Evolutionary conservation across 2,329 filamentous ascomycete species (phyloP), one percentile per base, ranked within the genome.

Genomic region (Fusarium subglutinans): DNA sequence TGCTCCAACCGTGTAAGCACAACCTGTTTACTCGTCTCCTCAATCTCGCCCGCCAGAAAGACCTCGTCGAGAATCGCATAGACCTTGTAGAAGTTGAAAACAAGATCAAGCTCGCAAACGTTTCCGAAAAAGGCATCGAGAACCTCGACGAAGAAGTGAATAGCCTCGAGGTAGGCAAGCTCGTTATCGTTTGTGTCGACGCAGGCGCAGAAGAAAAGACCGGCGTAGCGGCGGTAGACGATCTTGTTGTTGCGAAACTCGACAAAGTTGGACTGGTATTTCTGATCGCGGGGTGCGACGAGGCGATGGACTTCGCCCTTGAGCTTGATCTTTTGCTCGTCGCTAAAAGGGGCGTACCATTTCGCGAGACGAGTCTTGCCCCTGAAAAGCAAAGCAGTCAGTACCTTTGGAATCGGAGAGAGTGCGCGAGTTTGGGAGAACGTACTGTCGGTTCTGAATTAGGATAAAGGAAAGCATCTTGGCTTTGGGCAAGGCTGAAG

Each of bases 191-290:
- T 98, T 58, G 96, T 97, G 85, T 99, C 96, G 81, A 99, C 96
- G 84, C 96, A 98, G 61, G 95, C 97, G 87, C 96, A 99, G 87
- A 99, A 99, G 90, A 99, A 99, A 67, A 99, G 91, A 1, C 96
- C 96, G 0, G 96, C 96, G 85, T 99, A 99, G 72, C 96, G 93
- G 50, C 97, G 93, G 87, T 99, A 99, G 61, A 99, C 94, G 79
- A 99, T 93, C 87, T 98, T 98, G 82, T 96, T 95, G 85, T 95
- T 94, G 76, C 94, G 93, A 86, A 93, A 92, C 85, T 99, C 96
- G 88, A 99, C 96, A 81, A 99, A 99, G 87, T 99, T 99, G 85
- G 95, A 98, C 83, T 99, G 96, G 87, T 99, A 98, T 83, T 99
- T 99, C 82, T 99, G 96, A 85, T 99, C 96, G 81, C 96, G 94